Conservation (phyloP, 345 rosid genomes). For the Fremontodendron californicum region DNA sequence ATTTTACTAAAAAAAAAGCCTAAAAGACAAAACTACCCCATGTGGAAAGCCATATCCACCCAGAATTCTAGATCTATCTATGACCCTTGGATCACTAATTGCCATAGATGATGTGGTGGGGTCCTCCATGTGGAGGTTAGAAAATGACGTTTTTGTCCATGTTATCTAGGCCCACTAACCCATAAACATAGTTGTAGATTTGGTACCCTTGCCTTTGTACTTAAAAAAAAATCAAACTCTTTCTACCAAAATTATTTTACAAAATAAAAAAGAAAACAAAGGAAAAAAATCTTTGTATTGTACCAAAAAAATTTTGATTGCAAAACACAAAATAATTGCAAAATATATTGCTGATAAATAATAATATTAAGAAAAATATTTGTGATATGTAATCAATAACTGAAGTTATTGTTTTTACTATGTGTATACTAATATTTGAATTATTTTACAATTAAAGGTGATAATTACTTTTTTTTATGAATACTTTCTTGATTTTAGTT, state of each 20-base stretch:
- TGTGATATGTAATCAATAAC: too few species aligned
- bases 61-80: background rate
- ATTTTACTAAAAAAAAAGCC: too few species aligned
- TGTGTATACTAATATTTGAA: too few species aligned
- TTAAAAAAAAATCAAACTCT: too few species aligned
- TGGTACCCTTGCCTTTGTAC: background rate
- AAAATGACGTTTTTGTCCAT: slow-evolving; percentile 3
- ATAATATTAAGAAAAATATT: too few species aligned
- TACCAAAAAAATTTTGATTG: background rate
- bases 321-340: too few species aligned
- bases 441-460: too few species aligned
- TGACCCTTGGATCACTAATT: background rate
- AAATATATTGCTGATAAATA: too few species aligned
- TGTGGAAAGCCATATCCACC: background rate
- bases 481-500: too few species aligned
- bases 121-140: slow-evolving; percentile 12
- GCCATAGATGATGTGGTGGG: background rate
- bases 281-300: background rate
- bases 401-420: too few species aligned
- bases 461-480: too few species aligned
- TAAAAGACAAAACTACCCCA: background rate
- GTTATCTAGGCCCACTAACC: background rate
- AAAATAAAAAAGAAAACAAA: too few species aligned
- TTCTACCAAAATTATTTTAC: background rate
- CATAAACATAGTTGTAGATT: background rate